Evolutionary conservation across 495 filamentous ascomycete genomes (phyloP).

Genomic region (Evernia prunastri): DNA sequence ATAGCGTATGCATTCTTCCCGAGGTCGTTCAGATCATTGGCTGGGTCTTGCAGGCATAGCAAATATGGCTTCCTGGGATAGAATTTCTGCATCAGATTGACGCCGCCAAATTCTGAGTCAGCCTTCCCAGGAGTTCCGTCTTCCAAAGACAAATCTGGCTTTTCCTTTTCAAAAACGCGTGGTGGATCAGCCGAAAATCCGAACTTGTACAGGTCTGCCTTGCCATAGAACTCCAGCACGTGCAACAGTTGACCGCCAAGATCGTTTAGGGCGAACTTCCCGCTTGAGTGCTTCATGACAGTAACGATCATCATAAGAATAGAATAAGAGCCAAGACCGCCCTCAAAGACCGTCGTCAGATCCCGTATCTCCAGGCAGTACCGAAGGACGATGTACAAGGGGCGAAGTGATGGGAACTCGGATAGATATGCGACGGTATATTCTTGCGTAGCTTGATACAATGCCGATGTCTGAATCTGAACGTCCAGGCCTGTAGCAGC

Average conservation of each 20-base stretch:
- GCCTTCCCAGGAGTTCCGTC: background rate
- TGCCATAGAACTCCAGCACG: slow-evolving; percentile 45
- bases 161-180: slow-evolving; percentile 34
- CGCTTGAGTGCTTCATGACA: slow-evolving; percentile 35
- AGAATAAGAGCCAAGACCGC: slow-evolving; percentile 44
- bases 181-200: slow-evolving; percentile 50
- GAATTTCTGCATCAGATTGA: slow-evolving; percentile 13
- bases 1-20: slow-evolving; percentile 39
- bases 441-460: slow-evolving; percentile 28
- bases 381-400: slow-evolving; percentile 45
- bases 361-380: slow-evolving; percentile 42
- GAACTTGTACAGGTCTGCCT: slow-evolving; percentile 37
- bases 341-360: slow-evolving; percentile 39
- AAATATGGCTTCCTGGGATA: slow-evolving; percentile 33
- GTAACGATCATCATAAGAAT: slow-evolving; percentile 53
- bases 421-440: slow-evolving; percentile 41
- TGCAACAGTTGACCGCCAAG: slow-evolving; percentile 41
- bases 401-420: slow-evolving; percentile 43
- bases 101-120: slow-evolving; percentile 12
- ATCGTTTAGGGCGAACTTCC: slow-evolving; percentile 23
- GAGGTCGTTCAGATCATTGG: slow-evolving; percentile 50
- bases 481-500: slow-evolving; percentile 41
- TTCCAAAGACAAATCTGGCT: background rate
- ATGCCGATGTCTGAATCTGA: slow-evolving; percentile 33
- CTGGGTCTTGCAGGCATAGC: slow-evolving; percentile 56